Conservation (phyloP, 208 protist genomes). For the Kentomonas sorsogonicus region DNA sequence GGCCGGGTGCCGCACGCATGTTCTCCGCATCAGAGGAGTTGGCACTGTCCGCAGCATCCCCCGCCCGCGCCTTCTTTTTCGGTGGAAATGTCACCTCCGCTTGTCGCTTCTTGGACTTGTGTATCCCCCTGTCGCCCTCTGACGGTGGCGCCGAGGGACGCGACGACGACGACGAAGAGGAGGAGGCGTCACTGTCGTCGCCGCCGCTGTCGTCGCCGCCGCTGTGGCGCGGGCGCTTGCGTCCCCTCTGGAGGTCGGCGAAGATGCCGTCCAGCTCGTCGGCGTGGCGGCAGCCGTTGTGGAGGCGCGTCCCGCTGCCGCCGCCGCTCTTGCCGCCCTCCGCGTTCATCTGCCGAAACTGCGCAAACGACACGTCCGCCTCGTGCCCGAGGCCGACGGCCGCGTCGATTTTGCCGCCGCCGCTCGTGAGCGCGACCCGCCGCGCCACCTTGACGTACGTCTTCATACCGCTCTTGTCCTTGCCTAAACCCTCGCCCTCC, state of each 20-base stretch:
- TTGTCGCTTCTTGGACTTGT: no score
- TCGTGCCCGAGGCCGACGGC: slow-evolving; percentile 71
- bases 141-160: no score
- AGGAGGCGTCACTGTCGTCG: slow-evolving; percentile 6
- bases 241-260: slow-evolving; percentile 20
- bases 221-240: slow-evolving; percentile 2
- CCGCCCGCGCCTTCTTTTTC: slow-evolving; percentile 4
- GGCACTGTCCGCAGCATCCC: neutral
- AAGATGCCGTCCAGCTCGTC: slow-evolving; percentile 71
- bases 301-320: no score
- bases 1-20: no score
- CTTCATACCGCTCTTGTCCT: slow-evolving; percentile 47
- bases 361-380: no score
- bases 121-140: no score
- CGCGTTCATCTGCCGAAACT: no score
- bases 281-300: no score
- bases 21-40: slow-evolving; percentile 3
- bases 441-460: slow-evolving; percentile 78
- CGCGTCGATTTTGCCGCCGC: no score
- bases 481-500: slow-evolving; percentile 79
- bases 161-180: no score
- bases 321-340: no score
- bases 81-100: slow-evolving; percentile 16
- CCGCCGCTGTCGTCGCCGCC: slow-evolving; percentile 1
- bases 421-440: no score